Evolutionary conservation across 164 flowering plant genomes (phyloP), one percentile per base, ranked within the genome.

Genomic region (Macadamia tetraphylla): DNA sequence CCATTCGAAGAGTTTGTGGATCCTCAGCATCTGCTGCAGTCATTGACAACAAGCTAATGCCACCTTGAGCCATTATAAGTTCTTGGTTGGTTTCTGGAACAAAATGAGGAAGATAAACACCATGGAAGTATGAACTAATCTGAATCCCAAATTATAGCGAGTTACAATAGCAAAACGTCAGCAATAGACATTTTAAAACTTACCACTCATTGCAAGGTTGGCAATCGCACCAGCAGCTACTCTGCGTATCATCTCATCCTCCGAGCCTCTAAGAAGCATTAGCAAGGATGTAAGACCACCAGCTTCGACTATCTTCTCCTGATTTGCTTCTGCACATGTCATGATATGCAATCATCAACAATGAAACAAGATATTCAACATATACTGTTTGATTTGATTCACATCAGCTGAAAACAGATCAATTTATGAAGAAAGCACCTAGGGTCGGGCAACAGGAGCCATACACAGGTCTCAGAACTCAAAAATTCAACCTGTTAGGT

Each of bases 141-240:
- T 53, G 11, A 51, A 46, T 23, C 46, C 10, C 3, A 44, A 23
- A 44, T 44, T 6, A 48, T n/a, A 15, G 7, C 31, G 6, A 18
- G 46, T 29, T 14, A 11, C 1, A 63, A n/a, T 2, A 8, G 6
- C 43, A 13, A n/a, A 11, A 29, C 52, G 44, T 23, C 32, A 7
- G 17, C 3, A 23, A 23, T 18, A 44, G 32, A 23, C 15, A 53
- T 14, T 53, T 53, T 14, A 12, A n/a, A 44, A 55, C 53, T 75
- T 80, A 94, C 99, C 95, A 77, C 87, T 94, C 99, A 94, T 90
- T 67, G 97, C 98, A 60, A 94, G 95, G 78, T 92, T 94, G 32
- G 99, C 98, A 66, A 94, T 85, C 62, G 99, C 99, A 70, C 97
- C 99, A 8, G 97, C 95, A 30, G 97, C 97, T 77, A 92, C 97